These are phyloP conservation scores for Sporisorium reilianum DNA, from an alignment of 1,284 basidiomycete species.

Conservation along the genomic window DNA sequence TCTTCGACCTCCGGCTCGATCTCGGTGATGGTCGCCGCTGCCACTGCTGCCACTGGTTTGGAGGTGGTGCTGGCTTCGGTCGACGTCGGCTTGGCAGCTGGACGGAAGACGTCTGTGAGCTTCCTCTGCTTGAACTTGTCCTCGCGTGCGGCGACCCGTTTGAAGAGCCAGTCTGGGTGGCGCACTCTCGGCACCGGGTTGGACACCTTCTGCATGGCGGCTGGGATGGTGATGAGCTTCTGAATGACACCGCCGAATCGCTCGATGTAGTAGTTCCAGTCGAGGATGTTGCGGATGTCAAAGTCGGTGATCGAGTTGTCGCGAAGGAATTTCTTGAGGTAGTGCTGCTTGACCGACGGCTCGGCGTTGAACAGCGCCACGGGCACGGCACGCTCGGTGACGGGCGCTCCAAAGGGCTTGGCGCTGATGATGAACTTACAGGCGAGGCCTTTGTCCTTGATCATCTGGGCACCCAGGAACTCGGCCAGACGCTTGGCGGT, in stretches of 20 bases:
- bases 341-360: conserved; percentile 86
- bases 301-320: conserved; percentile 89
- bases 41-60: conserved; percentile 17
- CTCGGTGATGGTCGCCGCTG: conserved; percentile 27
- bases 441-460: conserved; percentile 98
- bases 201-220: conserved; percentile 95
- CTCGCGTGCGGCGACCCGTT: conserved; percentile 85
- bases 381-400: conserved; percentile 96
- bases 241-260: conserved; percentile 97
- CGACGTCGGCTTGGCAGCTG: conserved; percentile 62
- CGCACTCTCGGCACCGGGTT: conserved; percentile 96
- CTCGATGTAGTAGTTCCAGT: conserved; percentile 99
- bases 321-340: conserved; percentile 95
- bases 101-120: conserved; percentile 91
- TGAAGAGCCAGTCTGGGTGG: conserved; percentile 97
- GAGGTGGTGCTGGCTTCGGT: conserved; percentile 15
- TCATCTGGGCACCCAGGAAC: conserved; percentile 98
- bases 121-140: conserved; percentile 99
- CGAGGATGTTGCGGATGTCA: conserved; percentile 92
- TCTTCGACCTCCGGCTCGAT: conserved; percentile 40
- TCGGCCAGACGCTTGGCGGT: conserved; percentile 95
- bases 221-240: conserved; percentile 98
- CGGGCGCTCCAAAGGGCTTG: conserved; percentile 90
- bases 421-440: conserved; percentile 99
- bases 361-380: conserved; percentile 99